These are phyloP conservation scores for Martiniozyma abietophila DNA, from an alignment of 805 yeast species.

Conservation along the genomic window DNA sequence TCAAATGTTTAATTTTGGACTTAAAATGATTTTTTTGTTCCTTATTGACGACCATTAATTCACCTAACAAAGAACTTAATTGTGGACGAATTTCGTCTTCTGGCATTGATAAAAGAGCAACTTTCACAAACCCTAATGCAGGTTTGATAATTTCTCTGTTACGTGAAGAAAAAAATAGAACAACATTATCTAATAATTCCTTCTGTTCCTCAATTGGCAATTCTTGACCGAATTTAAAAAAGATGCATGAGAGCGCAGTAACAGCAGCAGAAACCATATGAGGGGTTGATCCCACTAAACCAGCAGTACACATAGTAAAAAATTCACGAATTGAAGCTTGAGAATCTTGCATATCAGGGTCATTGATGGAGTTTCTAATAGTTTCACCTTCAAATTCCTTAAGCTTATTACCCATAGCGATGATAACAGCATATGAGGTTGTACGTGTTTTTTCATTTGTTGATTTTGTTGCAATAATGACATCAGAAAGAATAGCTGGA, in stretches of 20 bases:
- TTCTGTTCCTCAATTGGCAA: slow-evolving; percentile 50
- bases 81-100: slow-evolving; percentile 62
- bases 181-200: slow-evolving; percentile 81
- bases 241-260: slow-evolving; percentile 78
- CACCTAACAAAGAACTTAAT: slow-evolving; percentile 55
- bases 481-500: slow-evolving; percentile 77
- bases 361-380: slow-evolving; percentile 56
- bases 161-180: slow-evolving; percentile 80
- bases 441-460: slow-evolving; percentile 87
- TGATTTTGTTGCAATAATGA: slow-evolving; percentile 84
- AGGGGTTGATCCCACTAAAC: slow-evolving; percentile 86
- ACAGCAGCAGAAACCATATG: slow-evolving; percentile 97
- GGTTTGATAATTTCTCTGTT: slow-evolving; percentile 91
- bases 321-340: slow-evolving; percentile 69
- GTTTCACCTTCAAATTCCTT: slow-evolving; percentile 45
- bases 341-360: slow-evolving; percentile 48
- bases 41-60: slow-evolving; percentile 85
- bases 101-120: slow-evolving; percentile 75
- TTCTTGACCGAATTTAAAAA: slow-evolving; percentile 72
- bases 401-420: slow-evolving; percentile 77
- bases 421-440: slow-evolving; percentile 63
- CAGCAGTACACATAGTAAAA: slow-evolving; percentile 92
- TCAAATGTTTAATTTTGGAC: slow-evolving; percentile 82
- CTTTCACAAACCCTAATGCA: slow-evolving; percentile 89
- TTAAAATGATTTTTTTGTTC: slow-evolving; percentile 95